phyloP scores from a whole-genome alignment of 768 basidiomycete genomes.

The Pleurotus eryngii region DNA sequence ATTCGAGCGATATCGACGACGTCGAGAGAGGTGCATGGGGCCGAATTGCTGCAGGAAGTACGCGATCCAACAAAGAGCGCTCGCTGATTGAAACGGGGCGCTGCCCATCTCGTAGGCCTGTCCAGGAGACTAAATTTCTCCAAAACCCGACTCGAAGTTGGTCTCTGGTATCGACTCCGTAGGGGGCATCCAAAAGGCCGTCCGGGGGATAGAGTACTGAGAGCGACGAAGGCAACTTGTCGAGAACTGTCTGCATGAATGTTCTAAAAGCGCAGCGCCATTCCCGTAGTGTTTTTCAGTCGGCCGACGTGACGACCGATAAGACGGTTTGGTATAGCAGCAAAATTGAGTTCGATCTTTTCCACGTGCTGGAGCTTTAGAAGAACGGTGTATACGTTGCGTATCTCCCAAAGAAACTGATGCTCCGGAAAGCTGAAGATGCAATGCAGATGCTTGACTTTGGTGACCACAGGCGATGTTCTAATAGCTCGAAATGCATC shows the following conservation, averaged over 20 bases:
- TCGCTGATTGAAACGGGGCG: too few species aligned
- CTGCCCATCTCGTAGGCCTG: too few species aligned
- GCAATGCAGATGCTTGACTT: conserved; percentile 1
- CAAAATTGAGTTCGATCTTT: background rate
- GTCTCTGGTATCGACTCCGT: too few species aligned
- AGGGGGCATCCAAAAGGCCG: too few species aligned
- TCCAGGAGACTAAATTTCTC: too few species aligned
- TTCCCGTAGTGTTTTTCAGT: background rate
- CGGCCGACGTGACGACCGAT: background rate
- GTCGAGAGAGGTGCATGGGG: too few species aligned
- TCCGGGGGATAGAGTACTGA: too few species aligned
- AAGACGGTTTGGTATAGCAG: background rate
- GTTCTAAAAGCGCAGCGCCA: background rate
- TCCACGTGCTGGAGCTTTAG: background rate
- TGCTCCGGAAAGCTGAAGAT: conserved; percentile 1
- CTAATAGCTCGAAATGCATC: background rate
- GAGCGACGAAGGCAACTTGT: background rate
- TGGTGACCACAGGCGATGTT: conserved; percentile 1
- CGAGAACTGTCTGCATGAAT: background rate
- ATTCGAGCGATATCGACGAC: too few species aligned
- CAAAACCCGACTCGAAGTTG: too few species aligned
- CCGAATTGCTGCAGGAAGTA: too few species aligned
- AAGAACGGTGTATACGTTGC: background rate
- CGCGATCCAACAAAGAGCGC: too few species aligned
- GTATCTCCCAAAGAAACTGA: conserved; percentile 2